These are phyloP conservation scores for Russula sp. DNA, from an alignment of 768 basidiomycete species.

Conservation along the genomic window DNA sequence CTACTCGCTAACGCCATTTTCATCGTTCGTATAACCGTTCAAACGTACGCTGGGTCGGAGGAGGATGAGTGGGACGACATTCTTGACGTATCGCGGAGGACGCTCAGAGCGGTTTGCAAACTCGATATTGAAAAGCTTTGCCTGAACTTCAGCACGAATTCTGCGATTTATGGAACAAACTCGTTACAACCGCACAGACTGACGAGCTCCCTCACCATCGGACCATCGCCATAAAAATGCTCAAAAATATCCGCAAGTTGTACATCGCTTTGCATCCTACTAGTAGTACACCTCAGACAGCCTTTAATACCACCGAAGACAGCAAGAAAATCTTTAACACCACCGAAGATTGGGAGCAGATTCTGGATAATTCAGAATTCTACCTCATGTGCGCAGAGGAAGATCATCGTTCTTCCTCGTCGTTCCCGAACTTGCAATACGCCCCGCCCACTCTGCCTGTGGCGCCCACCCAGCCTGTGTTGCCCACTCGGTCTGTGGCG, in stretches of 20 bases:
- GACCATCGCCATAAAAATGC: background rate
- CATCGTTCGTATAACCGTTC: background rate
- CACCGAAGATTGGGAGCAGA: background rate
- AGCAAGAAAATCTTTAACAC: no score
- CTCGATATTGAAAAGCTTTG: background rate
- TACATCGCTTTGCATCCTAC: conserved; percentile 9
- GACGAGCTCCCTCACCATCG: background rate
- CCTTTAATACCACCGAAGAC: background rate
- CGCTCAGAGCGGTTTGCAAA: background rate
- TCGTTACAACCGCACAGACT: background rate
- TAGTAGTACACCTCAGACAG: no score
- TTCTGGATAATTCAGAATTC: background rate
- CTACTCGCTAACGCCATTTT: background rate
- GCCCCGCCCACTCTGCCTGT: no score
- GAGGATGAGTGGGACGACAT: no score
- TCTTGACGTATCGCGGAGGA: background rate
- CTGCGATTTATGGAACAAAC: conserved; percentile 7
- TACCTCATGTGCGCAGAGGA: background rate
- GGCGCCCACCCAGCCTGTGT: no score
- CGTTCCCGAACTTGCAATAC: background rate
- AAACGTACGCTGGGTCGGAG: background rate
- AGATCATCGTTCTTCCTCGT: background rate
- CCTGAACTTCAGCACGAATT: conserved; percentile 1
- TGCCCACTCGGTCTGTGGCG: no score
- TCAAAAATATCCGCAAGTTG: conserved; percentile 9